Evolutionary conservation across 2,329 filamentous ascomycete genomes (phyloP), one percentile per base, ranked within the genome.

Genomic region (Didymellaceae sp.): DNA sequence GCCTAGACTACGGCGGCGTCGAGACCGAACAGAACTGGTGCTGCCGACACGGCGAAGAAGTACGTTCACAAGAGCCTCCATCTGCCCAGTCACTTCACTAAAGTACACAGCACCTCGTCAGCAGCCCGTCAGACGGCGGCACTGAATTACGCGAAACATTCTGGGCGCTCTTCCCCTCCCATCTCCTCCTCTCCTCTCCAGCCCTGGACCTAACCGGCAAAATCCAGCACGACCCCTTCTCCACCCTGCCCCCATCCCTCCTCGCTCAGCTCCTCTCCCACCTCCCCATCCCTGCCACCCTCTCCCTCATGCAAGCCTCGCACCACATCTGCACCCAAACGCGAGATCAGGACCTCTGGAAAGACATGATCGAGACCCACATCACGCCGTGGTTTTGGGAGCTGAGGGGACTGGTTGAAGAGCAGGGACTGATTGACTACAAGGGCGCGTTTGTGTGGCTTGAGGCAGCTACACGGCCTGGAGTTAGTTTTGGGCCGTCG

Each of bases 371-470:
- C 4, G 55, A 50, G 13, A 9, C 16, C 2, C 52, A 52, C 28
- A 48, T 63, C 11, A 13, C 44, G 18, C 50, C 56, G 2, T 65
- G 57, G 55, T 59, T 63, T 17, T 52, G 47, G 40, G 58, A 59
- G 34, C 33, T 26, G 5, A 10, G n/a, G 1, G 21, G 20, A 7
- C 16, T 56, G 2, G 10, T 56, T 4, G 11, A 10, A 1, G 26
- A 45, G 4, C 37, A 43, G 10, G 30, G 30, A 1, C 37, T 28
- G 10, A 38, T 41, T 2, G 49, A 66, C 33, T 60, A 39, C 34
- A 60, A 59, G 33, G 45, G 41, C 7, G 21, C 57, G 2, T 66
- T 63, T 16, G 45, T 67, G 11, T 70, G 67, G 61, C 26, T 66
- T 7, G 42, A 65, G 24, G 37, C 31, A 21, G 16, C 47, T 3